These are phyloP conservation scores for Parietaria judaica DNA, from an alignment of 306 rosid species.

Conservation along the genomic window DNA sequence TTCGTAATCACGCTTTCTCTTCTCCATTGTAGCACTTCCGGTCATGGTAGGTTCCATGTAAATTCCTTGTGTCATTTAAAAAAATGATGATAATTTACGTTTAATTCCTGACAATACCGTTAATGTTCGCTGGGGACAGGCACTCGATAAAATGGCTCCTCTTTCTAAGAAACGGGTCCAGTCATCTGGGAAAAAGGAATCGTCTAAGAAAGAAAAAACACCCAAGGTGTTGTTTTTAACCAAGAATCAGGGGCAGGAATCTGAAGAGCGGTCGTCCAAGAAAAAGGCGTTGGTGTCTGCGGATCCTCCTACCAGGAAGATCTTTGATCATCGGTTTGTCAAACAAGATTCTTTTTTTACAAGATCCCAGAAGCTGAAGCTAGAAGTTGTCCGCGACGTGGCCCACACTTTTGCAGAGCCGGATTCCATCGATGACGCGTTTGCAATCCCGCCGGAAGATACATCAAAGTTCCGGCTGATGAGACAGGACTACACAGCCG, in stretches of 20 bases:
- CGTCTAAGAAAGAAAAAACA: not conserved
- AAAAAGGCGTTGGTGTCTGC: not conserved
- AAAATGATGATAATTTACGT: too few species aligned
- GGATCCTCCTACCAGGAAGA: not conserved
- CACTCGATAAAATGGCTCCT: not conserved
- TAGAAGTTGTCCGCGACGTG: not conserved
- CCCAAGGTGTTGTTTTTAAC: too few species aligned
- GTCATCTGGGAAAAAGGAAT: not conserved
- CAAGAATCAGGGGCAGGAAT: not conserved
- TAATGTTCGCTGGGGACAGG: too few species aligned
- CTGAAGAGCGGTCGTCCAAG: not conserved
- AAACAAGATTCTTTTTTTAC: slow-evolving; percentile 3
- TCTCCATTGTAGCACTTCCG: too few species aligned
- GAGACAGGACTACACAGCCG: slow-evolving; percentile 1
- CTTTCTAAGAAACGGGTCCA: slow-evolving; percentile 1
- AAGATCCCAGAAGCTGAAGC: slow-evolving; percentile 1
- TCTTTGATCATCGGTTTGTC: slow-evolving; percentile 3
- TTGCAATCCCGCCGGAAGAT: slow-evolving; percentile 3
- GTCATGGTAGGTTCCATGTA: too few species aligned
- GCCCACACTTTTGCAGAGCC: slow-evolving; percentile 12
- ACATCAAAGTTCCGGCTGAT: slow-evolving; percentile 4
- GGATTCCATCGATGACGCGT: not conserved
- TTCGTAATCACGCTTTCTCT: too few species aligned
- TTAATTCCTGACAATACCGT: too few species aligned
- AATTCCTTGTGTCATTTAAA: too few species aligned